phyloP scores from a whole-genome alignment of 2,329 filamentous ascomycete species.

The Hirsutella thompsonii region DNA sequence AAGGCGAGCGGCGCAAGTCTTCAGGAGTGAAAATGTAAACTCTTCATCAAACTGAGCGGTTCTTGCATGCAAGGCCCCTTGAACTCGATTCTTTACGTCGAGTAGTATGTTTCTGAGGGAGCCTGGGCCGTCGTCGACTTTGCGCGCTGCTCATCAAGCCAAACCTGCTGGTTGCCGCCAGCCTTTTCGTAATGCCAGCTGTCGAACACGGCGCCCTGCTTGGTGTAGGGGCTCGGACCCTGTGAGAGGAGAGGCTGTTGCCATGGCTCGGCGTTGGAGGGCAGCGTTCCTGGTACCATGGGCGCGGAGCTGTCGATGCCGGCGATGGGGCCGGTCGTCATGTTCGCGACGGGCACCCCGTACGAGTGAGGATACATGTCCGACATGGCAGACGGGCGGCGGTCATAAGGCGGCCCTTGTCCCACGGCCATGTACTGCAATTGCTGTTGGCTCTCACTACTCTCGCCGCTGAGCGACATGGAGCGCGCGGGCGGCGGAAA shows the following conservation, averaged over 20 bases:
- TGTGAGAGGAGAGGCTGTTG: conserved; percentile 23
- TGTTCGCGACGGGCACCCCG: conserved; percentile 20
- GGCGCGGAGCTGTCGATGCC: conserved; percentile 15
- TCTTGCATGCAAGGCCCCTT: background rate
- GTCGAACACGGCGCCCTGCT: conserved; percentile 22
- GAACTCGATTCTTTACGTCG: conserved; percentile 2
- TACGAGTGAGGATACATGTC: conserved; percentile 30
- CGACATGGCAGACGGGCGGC: conserved; percentile 26
- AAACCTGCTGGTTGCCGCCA: conserved; percentile 3
- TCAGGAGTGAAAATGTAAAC: too few relatives aligned
- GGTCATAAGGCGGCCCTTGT: conserved; percentile 27
- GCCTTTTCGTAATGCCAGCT: conserved; percentile 22
- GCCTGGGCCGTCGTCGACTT: conserved; percentile 5
- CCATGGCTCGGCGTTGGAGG: conserved; percentile 29
- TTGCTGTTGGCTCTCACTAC: conserved; percentile 19
- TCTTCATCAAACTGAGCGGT: too few relatives aligned
- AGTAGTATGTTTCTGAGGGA: conserved; percentile 8
- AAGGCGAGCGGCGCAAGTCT: too few relatives aligned
- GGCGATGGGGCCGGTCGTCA: conserved; percentile 21
- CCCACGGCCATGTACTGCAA: conserved; percentile 27
- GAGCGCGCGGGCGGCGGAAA: conserved; percentile 30
- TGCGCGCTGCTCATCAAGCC: conserved; percentile 7
- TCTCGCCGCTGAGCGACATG: conserved; percentile 34
- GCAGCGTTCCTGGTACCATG: conserved; percentile 19
- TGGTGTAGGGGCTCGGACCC: conserved; percentile 20